Evolutionary conservation across 495 filamentous ascomycete species (phyloP).

Genomic region (Aspergillus sparsus): DNA sequence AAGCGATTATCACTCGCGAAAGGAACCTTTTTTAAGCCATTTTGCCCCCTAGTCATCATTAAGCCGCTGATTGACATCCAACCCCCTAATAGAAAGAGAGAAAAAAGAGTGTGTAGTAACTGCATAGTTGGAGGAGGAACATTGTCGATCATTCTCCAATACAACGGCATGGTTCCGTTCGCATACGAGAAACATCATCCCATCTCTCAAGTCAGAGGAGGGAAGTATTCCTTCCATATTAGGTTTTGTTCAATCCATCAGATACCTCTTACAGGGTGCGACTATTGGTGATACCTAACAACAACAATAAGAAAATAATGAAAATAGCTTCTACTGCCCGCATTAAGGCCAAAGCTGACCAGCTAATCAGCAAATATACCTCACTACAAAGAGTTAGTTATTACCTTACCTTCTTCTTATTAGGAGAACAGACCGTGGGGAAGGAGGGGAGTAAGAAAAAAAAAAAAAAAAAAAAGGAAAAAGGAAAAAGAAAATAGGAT

Average conservation of each 20-base stretch:
- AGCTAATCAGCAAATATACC: too few species aligned
- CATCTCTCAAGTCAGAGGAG: neutral
- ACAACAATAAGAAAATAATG: neutral
- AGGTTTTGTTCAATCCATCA: neutral
- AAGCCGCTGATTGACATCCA: neutral
- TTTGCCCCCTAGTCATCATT: neutral
- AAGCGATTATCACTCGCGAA: slow-evolving; percentile 8
- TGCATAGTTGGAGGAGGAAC: too few species aligned
- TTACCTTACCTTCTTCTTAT: too few species aligned
- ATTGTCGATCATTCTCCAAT: slow-evolving; percentile 16
- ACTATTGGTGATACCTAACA: neutral
- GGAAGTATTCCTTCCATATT: neutral
- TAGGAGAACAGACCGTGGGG: too few species aligned
- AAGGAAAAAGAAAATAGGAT: slow-evolving; percentile 6
- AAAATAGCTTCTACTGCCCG: neutral
- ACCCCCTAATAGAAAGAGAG: too few species aligned
- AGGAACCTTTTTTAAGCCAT: slow-evolving; percentile 13
- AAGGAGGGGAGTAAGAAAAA: neutral
- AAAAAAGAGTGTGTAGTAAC: too few species aligned
- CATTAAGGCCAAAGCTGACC: neutral
- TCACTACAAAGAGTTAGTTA: too few species aligned
- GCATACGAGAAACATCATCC: slow-evolving; percentile 10
- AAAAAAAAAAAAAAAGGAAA: too few species aligned
- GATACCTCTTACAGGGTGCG: neutral
- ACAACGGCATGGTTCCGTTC: slow-evolving; percentile 15